phyloP scores from a whole-genome alignment of 2,329 filamentous ascomycete genomes.

The Dendryphion nanum region DNA sequence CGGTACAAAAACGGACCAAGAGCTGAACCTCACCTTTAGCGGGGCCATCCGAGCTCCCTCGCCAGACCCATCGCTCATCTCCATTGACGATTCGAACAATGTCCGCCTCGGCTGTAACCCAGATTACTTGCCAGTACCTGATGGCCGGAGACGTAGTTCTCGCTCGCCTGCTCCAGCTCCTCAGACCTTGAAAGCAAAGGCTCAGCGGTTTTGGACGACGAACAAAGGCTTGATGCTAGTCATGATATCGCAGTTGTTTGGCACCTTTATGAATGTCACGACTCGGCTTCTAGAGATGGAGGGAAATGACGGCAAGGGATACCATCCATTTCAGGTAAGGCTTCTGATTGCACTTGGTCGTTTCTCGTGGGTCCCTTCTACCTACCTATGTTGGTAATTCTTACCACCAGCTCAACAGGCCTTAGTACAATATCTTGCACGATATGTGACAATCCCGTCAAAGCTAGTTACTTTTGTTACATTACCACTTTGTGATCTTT shows the following conservation, averaged over 20 bases:
- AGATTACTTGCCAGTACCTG: conserved; percentile 13
- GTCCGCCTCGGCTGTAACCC: conserved; percentile 23
- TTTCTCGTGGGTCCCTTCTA: conserved; percentile 1
- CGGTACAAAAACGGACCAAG: conserved; percentile 26
- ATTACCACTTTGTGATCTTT: background rate
- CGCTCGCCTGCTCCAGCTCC: conserved; percentile 19
- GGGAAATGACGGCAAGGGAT: conserved; percentile 62
- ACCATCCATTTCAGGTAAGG: conserved; percentile 73
- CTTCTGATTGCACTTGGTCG: background rate
- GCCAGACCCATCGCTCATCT: conserved; percentile 32
- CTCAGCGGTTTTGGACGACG: conserved; percentile 53
- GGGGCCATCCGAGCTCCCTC: conserved; percentile 33
- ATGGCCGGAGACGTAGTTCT: conserved; percentile 18
- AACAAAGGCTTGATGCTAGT: conserved; percentile 76
- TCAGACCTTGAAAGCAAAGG: conserved; percentile 16
- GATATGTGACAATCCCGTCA: no score
- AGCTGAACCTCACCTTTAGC: conserved; percentile 20
- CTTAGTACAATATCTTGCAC: no score
- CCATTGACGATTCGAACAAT: conserved; percentile 33
- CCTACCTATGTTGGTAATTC: no score
- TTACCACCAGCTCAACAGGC: no score
- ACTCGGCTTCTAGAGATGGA: conserved; percentile 71
- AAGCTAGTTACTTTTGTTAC: background rate
- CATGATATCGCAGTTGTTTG: conserved; percentile 74
- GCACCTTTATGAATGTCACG: conserved; percentile 79